phyloP scores from a whole-genome alignment of 148 eudicot species.

The Fallopia convolvulus region DNA sequence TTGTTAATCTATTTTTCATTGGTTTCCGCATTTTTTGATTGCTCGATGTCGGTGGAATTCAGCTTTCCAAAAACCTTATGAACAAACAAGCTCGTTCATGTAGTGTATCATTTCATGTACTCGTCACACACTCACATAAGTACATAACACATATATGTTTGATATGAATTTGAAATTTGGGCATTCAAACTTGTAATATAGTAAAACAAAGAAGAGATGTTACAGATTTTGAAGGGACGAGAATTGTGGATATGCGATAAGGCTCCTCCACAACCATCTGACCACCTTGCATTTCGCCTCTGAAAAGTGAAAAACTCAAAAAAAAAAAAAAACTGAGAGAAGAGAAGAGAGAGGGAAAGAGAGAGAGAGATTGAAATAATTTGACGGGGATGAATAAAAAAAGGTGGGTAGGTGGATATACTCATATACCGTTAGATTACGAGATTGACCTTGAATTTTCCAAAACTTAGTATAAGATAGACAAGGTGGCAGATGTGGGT shows the following conservation, averaged over 20 bases:
- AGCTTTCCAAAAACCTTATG: not conserved
- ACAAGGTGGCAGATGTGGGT: not conserved
- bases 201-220: not conserved
- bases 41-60: not conserved
- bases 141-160: not conserved
- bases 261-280: slow-evolving; percentile 36
- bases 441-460: not conserved
- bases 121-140: too few relatives aligned
- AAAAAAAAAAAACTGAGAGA: not conserved
- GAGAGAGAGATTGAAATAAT: slow-evolving; percentile 1
- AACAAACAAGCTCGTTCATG: not conserved
- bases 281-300: slow-evolving; percentile 35
- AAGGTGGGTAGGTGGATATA: not conserved
- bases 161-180: not conserved
- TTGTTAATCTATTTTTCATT: not conserved
- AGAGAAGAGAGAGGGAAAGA: not conserved
- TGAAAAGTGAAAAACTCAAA: not conserved
- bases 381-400: not conserved
- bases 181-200: not conserved
- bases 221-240: slow-evolving; percentile 42
- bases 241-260: slow-evolving; percentile 42
- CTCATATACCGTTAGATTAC: not conserved
- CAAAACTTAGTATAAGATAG: not conserved
- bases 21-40: not conserved
- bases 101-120: too few relatives aligned